Percentiles rank a stretch among this genome's conserved stretches.
Evolutionary conservation across 768 basidiomycete genomes (phyloP).

Genomic region (Psilocybe cyanescens): DNA sequence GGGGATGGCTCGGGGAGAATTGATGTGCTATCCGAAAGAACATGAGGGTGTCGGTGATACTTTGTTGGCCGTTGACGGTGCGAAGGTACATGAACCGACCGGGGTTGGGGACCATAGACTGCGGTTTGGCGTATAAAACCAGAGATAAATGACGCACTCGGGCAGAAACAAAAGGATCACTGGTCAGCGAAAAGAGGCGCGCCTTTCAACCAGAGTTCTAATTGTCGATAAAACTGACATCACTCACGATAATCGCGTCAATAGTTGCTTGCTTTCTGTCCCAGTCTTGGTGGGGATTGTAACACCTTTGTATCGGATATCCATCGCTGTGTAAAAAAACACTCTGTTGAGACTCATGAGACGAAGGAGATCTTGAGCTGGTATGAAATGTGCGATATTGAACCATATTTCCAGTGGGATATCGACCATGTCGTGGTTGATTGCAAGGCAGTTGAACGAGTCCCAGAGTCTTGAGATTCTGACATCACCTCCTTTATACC

Average conservation of each 20-base stretch:
- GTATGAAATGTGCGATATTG: conserved; percentile 2
- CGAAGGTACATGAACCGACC: conserved; percentile 5
- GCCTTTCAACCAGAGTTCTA: not conserved
- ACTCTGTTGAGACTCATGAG: conserved; percentile 6
- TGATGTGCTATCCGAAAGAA: not conserved
- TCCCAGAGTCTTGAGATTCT: not conserved
- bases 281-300: not conserved
- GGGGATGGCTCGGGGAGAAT: not conserved
- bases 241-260: conserved; percentile 2
- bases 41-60: conserved; percentile 1
- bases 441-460: not conserved
- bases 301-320: not conserved
- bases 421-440: conserved; percentile 3
- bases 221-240: too few species aligned
- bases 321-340: conserved; percentile 5
- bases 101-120: conserved; percentile 4
- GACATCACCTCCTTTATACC: not conserved
- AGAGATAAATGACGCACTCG: conserved; percentile 4
- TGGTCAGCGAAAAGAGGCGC: not conserved
- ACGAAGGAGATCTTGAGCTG: conserved; percentile 1
- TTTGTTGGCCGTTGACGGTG: not conserved
- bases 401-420: conserved; percentile 11
- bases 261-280: not conserved
- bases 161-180: conserved; percentile 6
- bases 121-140: not conserved